Evolutionary conservation across 768 basidiomycete genomes (phyloP), one percentile per base, ranked within the genome.

Genomic region (Kwoniella heveanensis): DNA sequence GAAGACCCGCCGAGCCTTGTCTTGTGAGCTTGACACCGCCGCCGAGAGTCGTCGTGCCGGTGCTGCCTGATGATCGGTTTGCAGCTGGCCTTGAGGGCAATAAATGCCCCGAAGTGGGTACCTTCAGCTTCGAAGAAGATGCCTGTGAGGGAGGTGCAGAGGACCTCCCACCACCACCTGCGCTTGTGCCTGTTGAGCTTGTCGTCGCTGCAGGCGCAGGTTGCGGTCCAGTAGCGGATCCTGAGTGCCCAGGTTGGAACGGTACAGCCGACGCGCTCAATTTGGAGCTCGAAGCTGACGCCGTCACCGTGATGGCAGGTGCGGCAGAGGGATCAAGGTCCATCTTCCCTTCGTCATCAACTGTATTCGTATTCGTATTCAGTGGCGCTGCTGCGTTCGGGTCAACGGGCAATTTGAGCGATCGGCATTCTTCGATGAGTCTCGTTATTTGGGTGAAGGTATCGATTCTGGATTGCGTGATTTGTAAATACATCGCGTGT

Each of bases 361-460:
- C 32, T 6, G 32, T 13, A 32, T 13, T 32, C 32, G 32, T 32
- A 32, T 5, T 13, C 5, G 32, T 13, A 32, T n/a, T n/a, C 1
- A 47, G 58, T 15, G 53, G 15, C 19, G 9, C 19, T 19, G 39
- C 12, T 4, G 37, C 15, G 21, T 19, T 24, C 26, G 67, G 57
- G 19, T 73, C 74, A 9, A 69, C 25, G 27, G 71, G 71, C 13
- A 77, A 55, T 39, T 66, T 70, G 26, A 68, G 52, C 1, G 24
- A 22, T 44, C 65, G 66, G 46, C 64, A 70, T 27, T 74, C 71
- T 0, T 74, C 65, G 15, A 74, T 64, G 25, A 73, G 57, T 24
- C 53, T 52, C 6, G 61, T 54, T 37, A 77, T 73, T 21, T 65
- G 54, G 13, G 58, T 32, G 55, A 74, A 74, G 2, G 57, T 66